Evolutionary conservation across 2,329 filamentous ascomycete species (phyloP), one percentile per base, ranked within the genome.

Genomic region (Fusarium nurragi): DNA sequence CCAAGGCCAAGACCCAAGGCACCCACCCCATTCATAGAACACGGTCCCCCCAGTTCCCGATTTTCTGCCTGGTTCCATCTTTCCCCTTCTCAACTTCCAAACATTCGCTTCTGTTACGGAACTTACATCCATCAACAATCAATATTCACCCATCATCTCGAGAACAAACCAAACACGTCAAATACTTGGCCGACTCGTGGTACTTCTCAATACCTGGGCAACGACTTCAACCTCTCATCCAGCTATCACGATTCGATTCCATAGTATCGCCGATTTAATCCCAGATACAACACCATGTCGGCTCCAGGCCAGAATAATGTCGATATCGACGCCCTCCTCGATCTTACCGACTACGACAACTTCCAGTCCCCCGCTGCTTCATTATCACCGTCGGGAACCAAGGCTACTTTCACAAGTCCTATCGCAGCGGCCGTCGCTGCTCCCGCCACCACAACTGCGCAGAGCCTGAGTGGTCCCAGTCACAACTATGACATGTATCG

Each of bases 401-500:
- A 86, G 78, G 77, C 79, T 30, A 77, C 82, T 28, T 86, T 87
- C 68, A 76, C 81, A 40, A 83, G 81, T 67, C 81, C 85, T 9
- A 75, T 84, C 9, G 78, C 84, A 6, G 79, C 82, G 63, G 83
- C 85, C 49, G 79, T 84, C 39, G 80, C 83, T 54, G 83, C 86
- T 6, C 84, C 86, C n/a, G 79, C 82, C 32, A 77, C 86, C 18
- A 77, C 84, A 9, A 79, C 82, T 52, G 85, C 89, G 62, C 84
- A 86, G 28, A 87, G 84, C 19, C 86, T 94, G 73, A 88, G 88
- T 44, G 92, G 88, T 32, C 94, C 95, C 10, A 97, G 93, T 77
- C 94, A 97, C 80, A 92, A 97, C 79, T 98, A 98, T 83, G 92
- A 93, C 73, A 88, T 92, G 74, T 96, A 97, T 82, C 92, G 93